Conservation (phyloP, 805 yeast genomes). For the Candida oleophila region DNA sequence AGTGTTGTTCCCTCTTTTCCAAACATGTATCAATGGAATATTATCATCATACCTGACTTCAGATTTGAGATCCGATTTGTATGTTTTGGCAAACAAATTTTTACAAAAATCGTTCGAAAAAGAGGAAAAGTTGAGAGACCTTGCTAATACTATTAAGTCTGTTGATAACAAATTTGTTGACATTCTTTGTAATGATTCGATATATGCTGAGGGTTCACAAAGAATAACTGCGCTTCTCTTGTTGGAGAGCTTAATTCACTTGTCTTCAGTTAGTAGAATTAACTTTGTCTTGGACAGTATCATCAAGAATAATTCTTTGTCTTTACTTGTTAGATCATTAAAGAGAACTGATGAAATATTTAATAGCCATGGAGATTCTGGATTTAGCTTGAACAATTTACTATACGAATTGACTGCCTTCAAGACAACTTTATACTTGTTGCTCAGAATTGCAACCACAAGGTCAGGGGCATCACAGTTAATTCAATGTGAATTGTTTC, state of each 20-base stretch:
- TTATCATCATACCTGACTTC: constrained; percentile 67
- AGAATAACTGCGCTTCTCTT: constrained; percentile 75
- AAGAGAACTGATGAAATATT: constrained; percentile 68
- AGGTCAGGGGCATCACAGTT: constrained; percentile 76
- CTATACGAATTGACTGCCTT: constrained; percentile 76
- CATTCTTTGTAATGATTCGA: constrained; percentile 72
- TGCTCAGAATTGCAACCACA: constrained; percentile 74
- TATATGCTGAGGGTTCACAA: constrained; percentile 73
- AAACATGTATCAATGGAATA: constrained; percentile 72
- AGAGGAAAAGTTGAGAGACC: constrained; percentile 42
- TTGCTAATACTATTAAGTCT: constrained; percentile 55
- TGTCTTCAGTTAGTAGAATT: constrained; percentile 49
- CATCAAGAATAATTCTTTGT: constrained; percentile 62
- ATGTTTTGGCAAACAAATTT: constrained; percentile 68
- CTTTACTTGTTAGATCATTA: constrained; percentile 63
- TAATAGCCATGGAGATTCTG: constrained; percentile 19
- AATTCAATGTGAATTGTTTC: constrained; percentile 71
- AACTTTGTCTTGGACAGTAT: constrained; percentile 61
- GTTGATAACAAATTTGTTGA: constrained; percentile 61
- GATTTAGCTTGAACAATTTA: constrained; percentile 50
- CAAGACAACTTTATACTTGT: constrained; percentile 65
- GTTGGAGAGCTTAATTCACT: constrained; percentile 62
- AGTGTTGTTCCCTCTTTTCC: constrained; percentile 61
- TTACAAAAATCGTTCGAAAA: constrained; percentile 50
- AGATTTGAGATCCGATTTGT: constrained; percentile 72